Evolutionary conservation across 768 basidiomycete genomes (phyloP).

Genomic region (Pulveroboletus ravenelii): DNA sequence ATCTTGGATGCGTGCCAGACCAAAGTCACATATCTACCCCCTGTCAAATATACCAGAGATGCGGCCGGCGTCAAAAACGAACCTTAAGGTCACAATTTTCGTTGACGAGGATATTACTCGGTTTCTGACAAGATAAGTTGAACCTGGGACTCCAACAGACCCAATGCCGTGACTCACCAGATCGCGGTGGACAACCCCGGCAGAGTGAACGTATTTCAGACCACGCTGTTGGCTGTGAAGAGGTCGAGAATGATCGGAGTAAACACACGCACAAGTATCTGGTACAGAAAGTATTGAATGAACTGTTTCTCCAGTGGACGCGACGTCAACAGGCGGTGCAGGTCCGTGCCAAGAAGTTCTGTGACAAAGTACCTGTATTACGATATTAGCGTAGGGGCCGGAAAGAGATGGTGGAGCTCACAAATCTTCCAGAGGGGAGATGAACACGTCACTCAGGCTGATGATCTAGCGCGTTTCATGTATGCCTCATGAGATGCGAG

Average conservation of each 20-base stretch:
- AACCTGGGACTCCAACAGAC: neutral
- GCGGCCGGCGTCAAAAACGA: constrained; percentile 11
- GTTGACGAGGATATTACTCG: constrained; percentile 98
- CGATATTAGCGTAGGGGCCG: neutral
- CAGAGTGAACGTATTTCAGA: constrained; percentile 98
- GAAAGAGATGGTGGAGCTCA: constrained; percentile 36
- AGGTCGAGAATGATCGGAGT: neutral
- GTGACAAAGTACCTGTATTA: constrained; percentile 91
- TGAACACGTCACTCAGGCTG: constrained; percentile 97
- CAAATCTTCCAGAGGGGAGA: constrained; percentile 98
- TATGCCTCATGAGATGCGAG: constrained; percentile 5
- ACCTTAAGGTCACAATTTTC: constrained; percentile 99
- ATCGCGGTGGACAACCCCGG: constrained; percentile 97
- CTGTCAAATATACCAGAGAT: constrained; percentile 3
- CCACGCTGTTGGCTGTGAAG: constrained; percentile 60
- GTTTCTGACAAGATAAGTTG: constrained; percentile 58
- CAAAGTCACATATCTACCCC: constrained; percentile 93
- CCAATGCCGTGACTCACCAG: constrained; percentile 47
- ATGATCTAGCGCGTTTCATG: constrained; percentile 64
- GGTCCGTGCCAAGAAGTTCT: constrained; percentile 95
- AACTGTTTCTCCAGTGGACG: constrained; percentile 99
- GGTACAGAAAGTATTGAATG: constrained; percentile 99
- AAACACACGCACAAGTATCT: constrained; percentile 73
- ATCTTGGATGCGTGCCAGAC: constrained; percentile 96
- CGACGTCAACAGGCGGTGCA: constrained; percentile 94